phyloP scores from a whole-genome alignment of 2,329 filamentous ascomycete species.

The Neonectria magnoliae region DNA sequence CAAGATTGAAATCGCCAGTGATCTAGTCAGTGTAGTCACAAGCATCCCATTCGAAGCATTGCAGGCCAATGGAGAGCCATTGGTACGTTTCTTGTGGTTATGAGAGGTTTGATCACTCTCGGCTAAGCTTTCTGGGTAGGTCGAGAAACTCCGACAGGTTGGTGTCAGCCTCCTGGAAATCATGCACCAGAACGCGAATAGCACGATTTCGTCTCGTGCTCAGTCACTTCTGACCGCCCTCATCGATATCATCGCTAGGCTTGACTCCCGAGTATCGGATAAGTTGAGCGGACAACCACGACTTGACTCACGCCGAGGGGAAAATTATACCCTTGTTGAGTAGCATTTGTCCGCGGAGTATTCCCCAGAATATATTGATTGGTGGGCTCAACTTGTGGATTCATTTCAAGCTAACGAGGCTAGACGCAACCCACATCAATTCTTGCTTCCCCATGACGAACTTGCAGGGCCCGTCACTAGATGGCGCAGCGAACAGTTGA shows the following conservation, averaged over 20 bases:
- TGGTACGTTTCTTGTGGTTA: slow-evolving; percentile 5
- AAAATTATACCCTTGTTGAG: not conserved
- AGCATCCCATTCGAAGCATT: slow-evolving; percentile 24
- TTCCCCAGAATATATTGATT: not conserved
- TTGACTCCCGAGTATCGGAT: slow-evolving; percentile 27
- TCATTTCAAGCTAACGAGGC: not conserved
- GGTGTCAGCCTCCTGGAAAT: slow-evolving; percentile 26
- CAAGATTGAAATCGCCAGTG: slow-evolving; percentile 23
- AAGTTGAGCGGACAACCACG: slow-evolving; percentile 16
- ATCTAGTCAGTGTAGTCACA: slow-evolving; percentile 1
- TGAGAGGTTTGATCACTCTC: not conserved
- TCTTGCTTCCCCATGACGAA: not conserved
- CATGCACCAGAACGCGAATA: slow-evolving; percentile 17
- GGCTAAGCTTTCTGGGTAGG: slow-evolving; percentile 2
- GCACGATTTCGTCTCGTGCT: slow-evolving; percentile 12
- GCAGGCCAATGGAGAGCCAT: slow-evolving; percentile 22
- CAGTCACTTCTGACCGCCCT: slow-evolving; percentile 1
- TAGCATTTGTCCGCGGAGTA: slow-evolving; percentile 27
- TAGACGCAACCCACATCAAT: not conserved
- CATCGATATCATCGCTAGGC: slow-evolving; percentile 20
- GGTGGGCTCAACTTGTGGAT: not conserved
- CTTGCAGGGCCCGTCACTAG: not conserved
- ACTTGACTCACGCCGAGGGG: not conserved
- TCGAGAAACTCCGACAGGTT: slow-evolving; percentile 30
- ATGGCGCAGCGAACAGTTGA: not conserved